Evolutionary conservation across 257 asterid species (phyloP).

Genomic region (Solanum chiquidenum): DNA sequence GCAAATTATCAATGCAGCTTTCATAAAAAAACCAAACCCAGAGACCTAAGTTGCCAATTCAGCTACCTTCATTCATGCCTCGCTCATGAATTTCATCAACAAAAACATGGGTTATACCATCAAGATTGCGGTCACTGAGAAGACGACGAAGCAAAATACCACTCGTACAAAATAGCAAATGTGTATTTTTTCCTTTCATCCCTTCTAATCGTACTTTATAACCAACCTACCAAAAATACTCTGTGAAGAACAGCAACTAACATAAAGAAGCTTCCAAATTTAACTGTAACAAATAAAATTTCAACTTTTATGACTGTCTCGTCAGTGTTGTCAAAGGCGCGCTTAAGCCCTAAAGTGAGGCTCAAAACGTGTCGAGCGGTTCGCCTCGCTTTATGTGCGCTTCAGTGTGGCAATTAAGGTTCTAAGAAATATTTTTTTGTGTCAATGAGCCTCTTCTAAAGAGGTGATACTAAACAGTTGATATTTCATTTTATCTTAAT

Average conservation of each 20-base stretch:
- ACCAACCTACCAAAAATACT: slow-evolving; percentile 66
- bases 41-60: slow-evolving; percentile 4
- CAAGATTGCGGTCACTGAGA: slow-evolving; percentile 80
- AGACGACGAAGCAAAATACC: slow-evolving; percentile 96
- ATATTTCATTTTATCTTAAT: too few species aligned
- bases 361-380: too few species aligned
- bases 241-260: slow-evolving; percentile 22
- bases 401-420: too few species aligned
- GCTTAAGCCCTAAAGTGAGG: too few species aligned
- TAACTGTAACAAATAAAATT: not conserved
- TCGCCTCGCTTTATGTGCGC: too few species aligned
- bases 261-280: slow-evolving; percentile 15
- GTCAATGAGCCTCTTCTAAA: too few species aligned
- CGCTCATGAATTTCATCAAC: slow-evolving; percentile 99
- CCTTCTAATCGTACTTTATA: slow-evolving; percentile 97
- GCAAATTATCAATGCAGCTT: slow-evolving; percentile 16
- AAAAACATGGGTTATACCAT: slow-evolving; percentile 82
- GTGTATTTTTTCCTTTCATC: slow-evolving; percentile 89
- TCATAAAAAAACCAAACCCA: not conserved
- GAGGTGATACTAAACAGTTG: too few species aligned
- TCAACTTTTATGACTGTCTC: not conserved
- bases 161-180: slow-evolving; percentile 90
- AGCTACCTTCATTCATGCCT: slow-evolving; percentile 98
- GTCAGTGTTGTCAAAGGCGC: not conserved
- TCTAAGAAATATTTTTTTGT: too few species aligned